Evolutionary conservation across 176 grass and related monocot species (phyloP), one percentile per base, ranked within the genome.

Genomic region (Triticum monococcum): DNA sequence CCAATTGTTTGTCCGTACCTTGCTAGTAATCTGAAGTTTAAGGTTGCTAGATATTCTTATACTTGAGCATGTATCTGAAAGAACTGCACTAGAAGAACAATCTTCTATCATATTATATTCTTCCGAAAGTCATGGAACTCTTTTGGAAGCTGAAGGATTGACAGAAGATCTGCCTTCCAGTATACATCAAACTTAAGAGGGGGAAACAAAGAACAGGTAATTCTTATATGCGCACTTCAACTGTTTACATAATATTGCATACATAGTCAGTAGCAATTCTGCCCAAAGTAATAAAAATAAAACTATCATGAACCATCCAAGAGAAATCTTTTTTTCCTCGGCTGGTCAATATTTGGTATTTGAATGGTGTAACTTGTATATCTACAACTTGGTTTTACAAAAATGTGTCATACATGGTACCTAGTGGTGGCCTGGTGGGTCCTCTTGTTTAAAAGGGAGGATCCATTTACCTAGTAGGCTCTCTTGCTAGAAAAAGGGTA

Each of bases 171-270:
- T 88, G 68, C 72, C 78, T 52, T 81, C 54, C 82, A 59, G 61
- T 68, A 46, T 76, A 22, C 66, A 69, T 56, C n/a, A 85, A 30
- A 88, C n/a, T 78, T 71, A 8, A 52, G 40, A 85, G 50, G 25
- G 25, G 32, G 77, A 33, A 33, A 80, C n/a, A 59, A 2, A 72
- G 7, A 77, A 18, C 38, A 81, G 78, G 78, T 88, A 88, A 71
- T 50, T 78, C 64, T 85, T 81, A 11, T 41, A 64, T 88, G 70
- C 18, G 69, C 83, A 70, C 68, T 87, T 77, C 45, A 88, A 74
- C 64, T 81, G 71, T 77, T 64, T 85, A 85, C 75, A 81, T 12
- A 38, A 63, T 40, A 64, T 38, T 88, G 35, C 40, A 33, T 85
- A 64, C 48, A 85, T 64, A 60, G 4, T 48, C 54, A 33, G 31